Conservation (phyloP, 768 basidiomycete genomes). For the Russula sp. region DNA sequence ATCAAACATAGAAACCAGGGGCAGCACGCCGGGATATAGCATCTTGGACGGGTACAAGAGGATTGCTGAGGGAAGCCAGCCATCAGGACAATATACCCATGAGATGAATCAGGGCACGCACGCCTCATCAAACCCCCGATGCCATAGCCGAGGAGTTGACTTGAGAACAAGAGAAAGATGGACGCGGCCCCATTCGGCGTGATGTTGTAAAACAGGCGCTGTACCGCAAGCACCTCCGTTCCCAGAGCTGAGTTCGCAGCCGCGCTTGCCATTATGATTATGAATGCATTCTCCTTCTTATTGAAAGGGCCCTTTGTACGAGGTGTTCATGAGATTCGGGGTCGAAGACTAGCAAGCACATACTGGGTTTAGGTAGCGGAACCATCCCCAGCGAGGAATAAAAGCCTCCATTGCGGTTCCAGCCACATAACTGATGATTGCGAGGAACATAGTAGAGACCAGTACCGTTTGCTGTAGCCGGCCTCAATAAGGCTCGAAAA, state of each 20-base stretch:
- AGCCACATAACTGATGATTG: constrained; percentile 45
- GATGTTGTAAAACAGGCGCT: constrained; percentile 41
- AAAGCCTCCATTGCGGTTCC: constrained; percentile 42
- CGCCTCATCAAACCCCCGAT: constrained; percentile 50
- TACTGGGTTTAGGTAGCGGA: constrained; percentile 50
- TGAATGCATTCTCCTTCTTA: constrained; percentile 55
- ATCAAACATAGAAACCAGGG: constrained; percentile 45
- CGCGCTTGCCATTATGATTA: constrained; percentile 52
- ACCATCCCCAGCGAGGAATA: constrained; percentile 41
- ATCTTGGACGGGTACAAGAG: constrained; percentile 50
- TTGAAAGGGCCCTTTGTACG: constrained; percentile 46
- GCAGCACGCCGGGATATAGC: constrained; percentile 44
- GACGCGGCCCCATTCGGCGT: constrained; percentile 42
- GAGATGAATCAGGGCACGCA: constrained; percentile 26
- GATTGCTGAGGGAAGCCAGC: constrained; percentile 30
- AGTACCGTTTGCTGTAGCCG: constrained; percentile 41
- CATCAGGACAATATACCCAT: not conserved
- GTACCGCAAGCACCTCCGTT: constrained; percentile 50
- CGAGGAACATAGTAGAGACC: constrained; percentile 51
- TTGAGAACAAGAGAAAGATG: constrained; percentile 38
- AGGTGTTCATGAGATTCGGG: not conserved
- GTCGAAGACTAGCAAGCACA: constrained; percentile 20
- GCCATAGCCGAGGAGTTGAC: constrained; percentile 43
- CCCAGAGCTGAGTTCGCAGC: constrained; percentile 49
- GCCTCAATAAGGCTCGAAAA: not conserved